phyloP scores from a whole-genome alignment of 2,329 filamentous ascomycete genomes.

The Trichophyton schoenleinii region DNA sequence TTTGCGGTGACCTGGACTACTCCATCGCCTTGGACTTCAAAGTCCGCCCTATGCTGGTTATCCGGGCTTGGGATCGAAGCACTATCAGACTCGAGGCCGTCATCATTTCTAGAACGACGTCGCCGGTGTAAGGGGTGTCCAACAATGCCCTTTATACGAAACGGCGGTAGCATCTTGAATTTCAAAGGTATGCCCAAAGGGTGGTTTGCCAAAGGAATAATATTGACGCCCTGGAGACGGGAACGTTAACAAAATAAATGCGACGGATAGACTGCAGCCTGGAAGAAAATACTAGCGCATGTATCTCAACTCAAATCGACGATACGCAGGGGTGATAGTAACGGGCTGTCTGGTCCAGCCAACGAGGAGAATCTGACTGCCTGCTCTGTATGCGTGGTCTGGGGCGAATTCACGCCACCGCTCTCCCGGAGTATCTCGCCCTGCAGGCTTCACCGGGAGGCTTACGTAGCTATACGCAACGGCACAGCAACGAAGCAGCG shows the following conservation, averaged over 20 bases:
- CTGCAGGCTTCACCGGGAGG: not conserved
- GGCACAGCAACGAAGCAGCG: not conserved
- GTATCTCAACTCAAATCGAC: not conserved
- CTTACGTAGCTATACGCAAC: not conserved
- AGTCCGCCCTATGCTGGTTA: not conserved
- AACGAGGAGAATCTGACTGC: not conserved
- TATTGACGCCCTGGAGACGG: not conserved
- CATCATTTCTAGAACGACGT: not conserved
- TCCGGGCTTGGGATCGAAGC: not conserved
- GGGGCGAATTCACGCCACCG: not conserved
- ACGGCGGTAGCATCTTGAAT: conserved; percentile 28
- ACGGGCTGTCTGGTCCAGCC: not conserved
- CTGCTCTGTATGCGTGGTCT: not conserved
- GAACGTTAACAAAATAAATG: not conserved
- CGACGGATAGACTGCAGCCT: not conserved
- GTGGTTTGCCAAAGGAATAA: not conserved
- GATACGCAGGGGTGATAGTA: not conserved
- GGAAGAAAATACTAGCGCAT: not conserved
- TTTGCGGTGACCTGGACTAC: conserved; percentile 30
- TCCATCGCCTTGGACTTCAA: conserved; percentile 15
- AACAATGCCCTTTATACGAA: conserved; percentile 28
- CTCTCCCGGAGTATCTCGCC: not conserved
- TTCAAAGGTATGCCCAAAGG: not conserved
- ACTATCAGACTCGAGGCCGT: not conserved
- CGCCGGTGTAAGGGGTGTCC: conserved; percentile 2